Percentiles rank a stretch among this genome's conserved stretches.
phyloP scores from a whole-genome alignment of 139 green algal genomes.

The Tetratostichococcus sp. region DNA sequence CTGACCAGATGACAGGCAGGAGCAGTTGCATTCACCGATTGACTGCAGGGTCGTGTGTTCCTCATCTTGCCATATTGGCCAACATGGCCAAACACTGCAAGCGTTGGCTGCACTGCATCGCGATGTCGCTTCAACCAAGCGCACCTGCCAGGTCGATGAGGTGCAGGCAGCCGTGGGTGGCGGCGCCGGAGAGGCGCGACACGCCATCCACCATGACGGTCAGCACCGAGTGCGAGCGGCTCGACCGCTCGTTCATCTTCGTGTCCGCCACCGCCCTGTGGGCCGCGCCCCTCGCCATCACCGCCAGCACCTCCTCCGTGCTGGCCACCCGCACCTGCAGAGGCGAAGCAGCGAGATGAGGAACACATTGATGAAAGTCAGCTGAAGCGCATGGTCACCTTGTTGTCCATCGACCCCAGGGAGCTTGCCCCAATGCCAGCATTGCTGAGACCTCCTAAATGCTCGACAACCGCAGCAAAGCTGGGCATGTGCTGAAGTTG shows the following conservation, averaged over 20 bases:
- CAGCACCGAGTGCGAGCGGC: conserved; percentile 79
- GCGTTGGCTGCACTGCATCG: too few species aligned
- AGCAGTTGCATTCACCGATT: too few species aligned
- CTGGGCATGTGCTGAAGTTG: too few species aligned
- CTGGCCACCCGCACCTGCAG: conserved; percentile 52
- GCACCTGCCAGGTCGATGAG: conserved; percentile 63
- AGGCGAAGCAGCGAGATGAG: neutral
- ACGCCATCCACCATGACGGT: conserved; percentile 76
- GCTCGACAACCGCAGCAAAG: too few species aligned
- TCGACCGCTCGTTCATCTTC: conserved; percentile 89
- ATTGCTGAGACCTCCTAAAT: too few species aligned
- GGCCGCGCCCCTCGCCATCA: conserved; percentile 68
- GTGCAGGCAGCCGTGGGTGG: conserved; percentile 51
- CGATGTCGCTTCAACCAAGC: neutral
- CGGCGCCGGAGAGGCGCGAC: conserved; percentile 49
- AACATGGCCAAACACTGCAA: too few species aligned
- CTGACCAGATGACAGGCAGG: too few species aligned
- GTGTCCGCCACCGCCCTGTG: conserved; percentile 72
- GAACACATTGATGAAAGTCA: neutral
- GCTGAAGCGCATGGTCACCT: too few species aligned
- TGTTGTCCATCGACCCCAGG: too few species aligned
- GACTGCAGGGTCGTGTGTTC: too few species aligned
- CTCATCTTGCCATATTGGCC: too few species aligned
- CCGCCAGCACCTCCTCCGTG: conserved; percentile 63
- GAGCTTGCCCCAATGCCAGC: too few species aligned